These are phyloP conservation scores for Dictyostelium intermedium DNA, from an alignment of 78 protist genomes.

Conservation along the genomic window DNA sequence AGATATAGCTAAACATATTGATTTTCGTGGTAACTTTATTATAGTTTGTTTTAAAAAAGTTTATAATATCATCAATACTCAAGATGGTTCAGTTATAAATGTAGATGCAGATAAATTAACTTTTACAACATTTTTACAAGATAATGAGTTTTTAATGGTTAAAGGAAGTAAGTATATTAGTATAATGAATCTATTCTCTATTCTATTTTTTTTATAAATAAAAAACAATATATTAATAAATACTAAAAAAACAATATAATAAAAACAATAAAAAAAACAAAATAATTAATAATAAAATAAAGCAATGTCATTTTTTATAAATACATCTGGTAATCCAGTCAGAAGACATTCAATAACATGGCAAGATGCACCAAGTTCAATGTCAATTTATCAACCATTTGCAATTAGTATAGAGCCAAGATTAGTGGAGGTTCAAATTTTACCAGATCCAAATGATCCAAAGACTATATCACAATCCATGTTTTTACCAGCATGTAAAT, in stretches of 20 bases:
- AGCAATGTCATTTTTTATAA: constrained; percentile 68
- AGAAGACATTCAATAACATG: constrained; percentile 66
- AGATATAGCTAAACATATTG: constrained; percentile 39
- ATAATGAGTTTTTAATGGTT: constrained; percentile 60
- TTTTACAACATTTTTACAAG: constrained; percentile 57
- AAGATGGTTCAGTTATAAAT: constrained; percentile 27
- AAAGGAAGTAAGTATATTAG: constrained; percentile 43
- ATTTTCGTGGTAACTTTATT: constrained; percentile 34
- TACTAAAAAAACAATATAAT: too few species aligned
- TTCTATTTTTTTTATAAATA: too few species aligned
- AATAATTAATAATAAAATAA: not conserved
- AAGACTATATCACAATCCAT: constrained; percentile 50
- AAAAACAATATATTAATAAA: not conserved
- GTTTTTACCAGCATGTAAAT: constrained; percentile 22
- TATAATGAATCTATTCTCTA: too few species aligned
- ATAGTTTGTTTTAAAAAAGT: constrained; percentile 55
- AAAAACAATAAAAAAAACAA: not conserved
- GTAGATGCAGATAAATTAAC: constrained; percentile 58
- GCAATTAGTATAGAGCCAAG: constrained; percentile 40
- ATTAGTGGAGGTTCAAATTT: constrained; percentile 55
- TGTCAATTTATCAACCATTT: constrained; percentile 58
- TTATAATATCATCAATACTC: constrained; percentile 40
- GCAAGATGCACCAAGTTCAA: constrained; percentile 31
- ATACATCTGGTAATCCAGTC: constrained; percentile 36
- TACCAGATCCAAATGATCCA: constrained; percentile 57